Evolutionary conservation across 495 filamentous ascomycete genomes (phyloP), one percentile per base, ranked within the genome.

Genomic region (Delitschia confertaspora): DNA sequence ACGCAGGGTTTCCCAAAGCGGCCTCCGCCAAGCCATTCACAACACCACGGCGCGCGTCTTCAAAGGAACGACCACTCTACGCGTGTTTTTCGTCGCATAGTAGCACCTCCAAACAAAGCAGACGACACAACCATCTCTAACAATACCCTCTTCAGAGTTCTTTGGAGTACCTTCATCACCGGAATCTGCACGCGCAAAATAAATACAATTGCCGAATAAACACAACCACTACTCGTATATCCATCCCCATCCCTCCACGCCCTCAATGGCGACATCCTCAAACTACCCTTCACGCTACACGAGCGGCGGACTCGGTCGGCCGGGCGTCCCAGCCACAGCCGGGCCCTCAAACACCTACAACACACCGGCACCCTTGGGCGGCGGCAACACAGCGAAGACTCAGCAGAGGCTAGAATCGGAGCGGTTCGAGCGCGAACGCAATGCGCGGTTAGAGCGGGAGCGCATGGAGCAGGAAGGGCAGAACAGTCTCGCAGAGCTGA

Each of bases 401-500:
- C 53, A 56, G 34, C 61, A 64, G 36, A 50, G 58, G 14, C 47
- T 58, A 9, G 63, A 66, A 50, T 50, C 58, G 13, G 52, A 62
- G 39, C 53, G 60, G 6, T 30, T 65, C n/a, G 63, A 66, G 25
- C 58, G 58, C 21, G 58, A 64, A 33, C 46, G 63, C 13, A 47
- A 49, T 35, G 59, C 60, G 35, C 60, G 62, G 3, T 46, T 67
- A 66, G 52, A 67, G 44, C 53, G 57, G n/a, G 57, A 71, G 52
- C 45, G 67, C 48, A 34, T 59, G 27, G 61, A 64, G 35, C 47
- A 45, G 13, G 51, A 53, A 29, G 57, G 61, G 35, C 51, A 59
- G 32, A 49, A 55, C 23, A 47, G 42, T 19, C 45, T 64, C n/a
- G 60, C 64, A 49, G 52, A 68, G 47, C 65, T 91, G 55, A 84